Conservation (phyloP, 345 rosid species). For the Bruguiera parviflora region DNA sequence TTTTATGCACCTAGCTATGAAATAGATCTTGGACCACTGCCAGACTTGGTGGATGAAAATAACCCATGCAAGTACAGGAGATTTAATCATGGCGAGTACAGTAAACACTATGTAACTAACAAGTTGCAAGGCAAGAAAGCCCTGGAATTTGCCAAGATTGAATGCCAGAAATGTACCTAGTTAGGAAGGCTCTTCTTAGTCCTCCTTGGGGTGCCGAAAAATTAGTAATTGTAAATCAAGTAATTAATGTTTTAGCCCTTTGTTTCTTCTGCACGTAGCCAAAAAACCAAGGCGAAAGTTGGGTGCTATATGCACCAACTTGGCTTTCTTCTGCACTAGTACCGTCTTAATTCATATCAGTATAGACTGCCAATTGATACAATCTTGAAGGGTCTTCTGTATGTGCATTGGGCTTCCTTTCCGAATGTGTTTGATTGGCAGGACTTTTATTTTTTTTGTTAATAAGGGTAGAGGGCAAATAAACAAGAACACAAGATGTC, state of each 20-base stretch:
- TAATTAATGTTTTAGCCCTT: conserved; percentile 6
- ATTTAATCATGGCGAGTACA: conserved; percentile 89
- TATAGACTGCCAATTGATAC: conserved; percentile 12
- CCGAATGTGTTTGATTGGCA: conserved; percentile 7
- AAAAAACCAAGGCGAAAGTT: conserved; percentile 3
- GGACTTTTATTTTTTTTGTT: background rate
- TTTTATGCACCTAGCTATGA: conserved; percentile 97
- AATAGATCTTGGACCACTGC: conserved; percentile 70
- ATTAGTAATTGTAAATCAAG: background rate
- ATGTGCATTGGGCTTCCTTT: conserved; percentile 5
- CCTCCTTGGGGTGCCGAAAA: background rate
- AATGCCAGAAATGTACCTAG: conserved; percentile 14
- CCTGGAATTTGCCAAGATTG: conserved; percentile 81
- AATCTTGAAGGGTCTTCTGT: conserved; percentile 17
- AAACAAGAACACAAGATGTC: conserved; percentile 6
- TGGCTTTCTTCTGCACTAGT: conserved; percentile 9
- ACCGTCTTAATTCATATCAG: background rate
- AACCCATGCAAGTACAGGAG: conserved; percentile 83
- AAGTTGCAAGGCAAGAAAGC: conserved; percentile 84
- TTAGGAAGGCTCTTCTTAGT: conserved; percentile 9
- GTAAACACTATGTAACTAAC: conserved; percentile 74
- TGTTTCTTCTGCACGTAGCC: background rate
- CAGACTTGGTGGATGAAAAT: conserved; percentile 62
- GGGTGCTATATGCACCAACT: background rate
- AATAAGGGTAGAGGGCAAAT: conserved; percentile 1